phyloP scores from a whole-genome alignment of 2,329 filamentous ascomycete species.

The Ascomycota sp. region DNA sequence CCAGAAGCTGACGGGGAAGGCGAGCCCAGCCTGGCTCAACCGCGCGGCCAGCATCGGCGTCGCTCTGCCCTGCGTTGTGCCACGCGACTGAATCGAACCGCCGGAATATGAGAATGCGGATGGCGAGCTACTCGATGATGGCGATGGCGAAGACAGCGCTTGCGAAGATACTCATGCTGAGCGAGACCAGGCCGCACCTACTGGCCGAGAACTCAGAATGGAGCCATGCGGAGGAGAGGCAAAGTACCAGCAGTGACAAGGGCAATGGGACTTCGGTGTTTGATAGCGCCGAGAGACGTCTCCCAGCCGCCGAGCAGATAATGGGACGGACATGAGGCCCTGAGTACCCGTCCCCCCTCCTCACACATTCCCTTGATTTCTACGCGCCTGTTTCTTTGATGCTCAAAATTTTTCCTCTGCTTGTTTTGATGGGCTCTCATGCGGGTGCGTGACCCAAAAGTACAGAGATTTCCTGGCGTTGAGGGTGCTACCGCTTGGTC shows the following conservation, averaged over 20 bases:
- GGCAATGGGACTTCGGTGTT: constrained; percentile 23
- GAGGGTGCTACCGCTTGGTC: too few relatives aligned
- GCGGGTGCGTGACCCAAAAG: too few relatives aligned
- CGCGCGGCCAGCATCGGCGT: constrained; percentile 68
- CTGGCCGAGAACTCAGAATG: constrained; percentile 14
- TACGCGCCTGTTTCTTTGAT: too few relatives aligned
- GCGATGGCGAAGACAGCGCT: constrained; percentile 23
- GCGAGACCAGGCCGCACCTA: constrained; percentile 13
- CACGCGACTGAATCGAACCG: constrained; percentile 61
- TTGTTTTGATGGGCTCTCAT: too few relatives aligned
- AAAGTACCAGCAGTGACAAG: constrained; percentile 18
- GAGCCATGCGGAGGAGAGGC: constrained; percentile 25
- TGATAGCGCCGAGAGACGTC: constrained; percentile 27
- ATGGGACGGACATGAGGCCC: too few relatives aligned
- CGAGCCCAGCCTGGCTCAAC: constrained; percentile 60
- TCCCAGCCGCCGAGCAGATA: constrained; percentile 32
- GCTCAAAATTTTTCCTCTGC: too few relatives aligned
- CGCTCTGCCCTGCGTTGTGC: constrained; percentile 63
- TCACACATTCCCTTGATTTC: too few relatives aligned
- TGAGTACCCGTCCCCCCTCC: too few relatives aligned
- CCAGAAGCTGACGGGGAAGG: constrained; percentile 46
- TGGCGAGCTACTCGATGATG: constrained; percentile 43
- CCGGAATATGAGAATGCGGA: constrained; percentile 57
- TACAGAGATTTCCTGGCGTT: too few relatives aligned
- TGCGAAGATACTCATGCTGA: constrained; percentile 40